A percentile compares a stretch with the other conserved stretches of the same genome.
These are phyloP conservation scores for Shiraia bambusicola DNA, from an alignment of 2,329 filamentous ascomycete genomes.

Conservation along the genomic window DNA sequence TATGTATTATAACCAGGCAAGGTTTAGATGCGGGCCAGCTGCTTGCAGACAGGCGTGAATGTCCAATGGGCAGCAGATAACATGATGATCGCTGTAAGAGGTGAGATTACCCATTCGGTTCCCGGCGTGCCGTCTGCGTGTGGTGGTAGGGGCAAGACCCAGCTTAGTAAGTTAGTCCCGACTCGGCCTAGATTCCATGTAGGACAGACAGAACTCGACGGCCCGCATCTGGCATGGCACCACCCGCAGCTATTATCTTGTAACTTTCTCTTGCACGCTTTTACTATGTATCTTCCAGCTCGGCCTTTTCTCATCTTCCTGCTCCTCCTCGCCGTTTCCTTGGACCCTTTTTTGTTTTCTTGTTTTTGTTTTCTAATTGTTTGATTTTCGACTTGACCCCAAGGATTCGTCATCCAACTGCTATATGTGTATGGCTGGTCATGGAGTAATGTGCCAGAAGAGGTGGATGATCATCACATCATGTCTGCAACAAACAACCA, in stretches of 20 bases:
- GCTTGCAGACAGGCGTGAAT: background rate
- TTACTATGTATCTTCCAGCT: background rate
- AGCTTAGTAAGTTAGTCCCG: background rate
- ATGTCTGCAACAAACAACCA: conserved; percentile 4
- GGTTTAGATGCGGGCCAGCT: background rate
- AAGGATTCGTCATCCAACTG: too few species aligned
- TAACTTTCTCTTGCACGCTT: background rate
- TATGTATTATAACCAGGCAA: background rate
- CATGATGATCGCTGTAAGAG: background rate
- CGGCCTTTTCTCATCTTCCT: background rate
- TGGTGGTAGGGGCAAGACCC: background rate
- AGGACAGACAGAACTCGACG: background rate
- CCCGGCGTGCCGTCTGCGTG: conserved; percentile 1
- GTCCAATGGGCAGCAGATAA: background rate
- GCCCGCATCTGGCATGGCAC: background rate
- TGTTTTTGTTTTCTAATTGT: background rate
- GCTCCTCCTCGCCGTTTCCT: background rate
- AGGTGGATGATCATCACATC: conserved; percentile 6
- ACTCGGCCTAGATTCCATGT: background rate
- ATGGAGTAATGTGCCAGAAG: background rate
- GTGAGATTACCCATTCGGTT: conserved; percentile 2
- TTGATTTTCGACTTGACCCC: background rate
- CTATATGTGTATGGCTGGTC: background rate
- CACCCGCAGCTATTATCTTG: too few species aligned
- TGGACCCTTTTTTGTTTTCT: background rate